Evolutionary conservation across 768 basidiomycete species (phyloP).

Genomic region (Mycena alexandri): DNA sequence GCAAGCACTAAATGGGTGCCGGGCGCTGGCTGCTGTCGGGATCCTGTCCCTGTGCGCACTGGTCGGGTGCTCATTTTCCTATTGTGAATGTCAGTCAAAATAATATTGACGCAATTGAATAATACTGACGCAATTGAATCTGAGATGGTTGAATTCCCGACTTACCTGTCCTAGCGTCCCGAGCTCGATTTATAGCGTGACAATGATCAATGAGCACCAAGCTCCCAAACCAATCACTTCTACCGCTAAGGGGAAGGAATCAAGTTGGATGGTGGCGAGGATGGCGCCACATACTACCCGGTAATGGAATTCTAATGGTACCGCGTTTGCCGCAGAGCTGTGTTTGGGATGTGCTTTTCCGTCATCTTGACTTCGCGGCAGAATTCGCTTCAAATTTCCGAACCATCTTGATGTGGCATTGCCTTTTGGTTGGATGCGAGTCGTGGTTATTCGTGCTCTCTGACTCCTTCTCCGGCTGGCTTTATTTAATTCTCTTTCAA

Average conservation of each 20-base stretch:
- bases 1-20: background rate
- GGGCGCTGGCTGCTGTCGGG: slow-evolving; percentile 16
- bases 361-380: background rate
- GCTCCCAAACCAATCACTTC: background rate
- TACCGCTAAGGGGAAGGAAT: background rate
- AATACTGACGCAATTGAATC: background rate
- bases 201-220: slow-evolving; percentile 9
- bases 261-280: background rate
- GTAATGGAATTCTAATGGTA: slow-evolving; percentile 5
- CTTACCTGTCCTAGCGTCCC: background rate
- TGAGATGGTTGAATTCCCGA: background rate
- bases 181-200: background rate
- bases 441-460: no score
- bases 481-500: no score
- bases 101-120: background rate
- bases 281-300: no score
- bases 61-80: slow-evolving; percentile 12
- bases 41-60: no score
- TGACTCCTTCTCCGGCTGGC: no score
- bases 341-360: background rate
- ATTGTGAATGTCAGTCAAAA: slow-evolving; percentile 7
- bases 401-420: background rate
- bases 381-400: no score
- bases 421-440: background rate
- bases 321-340: background rate